Evolutionary conservation across 78 protist genomes (phyloP).

Genomic region (Dictyostelium intermedium): DNA sequence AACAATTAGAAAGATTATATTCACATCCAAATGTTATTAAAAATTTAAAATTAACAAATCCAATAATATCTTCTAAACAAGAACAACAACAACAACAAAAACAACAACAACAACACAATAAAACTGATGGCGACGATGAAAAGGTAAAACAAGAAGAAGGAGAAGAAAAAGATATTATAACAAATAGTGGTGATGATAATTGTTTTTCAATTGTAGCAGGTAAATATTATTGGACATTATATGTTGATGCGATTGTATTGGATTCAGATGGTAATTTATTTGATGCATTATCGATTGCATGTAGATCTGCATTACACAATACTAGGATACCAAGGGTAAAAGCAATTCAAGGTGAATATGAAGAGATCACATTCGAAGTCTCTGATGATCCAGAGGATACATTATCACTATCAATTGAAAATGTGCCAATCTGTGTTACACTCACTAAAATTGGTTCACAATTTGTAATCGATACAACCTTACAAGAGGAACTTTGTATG

Average conservation of each 20-base stretch:
- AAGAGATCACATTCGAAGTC: slow-evolving; percentile 64
- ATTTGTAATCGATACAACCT: slow-evolving; percentile 77
- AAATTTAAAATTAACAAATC: slow-evolving; percentile 3
- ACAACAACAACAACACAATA: background rate
- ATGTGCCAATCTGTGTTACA: slow-evolving; percentile 74
- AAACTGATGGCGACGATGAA: too few relatives aligned
- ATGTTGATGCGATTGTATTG: slow-evolving; percentile 85
- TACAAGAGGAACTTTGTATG: slow-evolving; percentile 86
- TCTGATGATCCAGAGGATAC: slow-evolving; percentile 57
- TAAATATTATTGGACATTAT: slow-evolving; percentile 79
- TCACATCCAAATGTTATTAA: slow-evolving; percentile 8
- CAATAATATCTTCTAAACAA: background rate
- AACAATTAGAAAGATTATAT: slow-evolving; percentile 64
- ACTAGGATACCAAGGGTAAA: slow-evolving; percentile 73
- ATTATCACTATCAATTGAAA: background rate
- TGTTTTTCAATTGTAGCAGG: slow-evolving; percentile 63
- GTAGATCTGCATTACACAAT: slow-evolving; percentile 77
- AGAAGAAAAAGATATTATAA: background rate
- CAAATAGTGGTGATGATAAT: background rate
- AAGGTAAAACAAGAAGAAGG: background rate
- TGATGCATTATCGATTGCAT: slow-evolving; percentile 83
- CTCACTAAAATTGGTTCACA: slow-evolving; percentile 73
- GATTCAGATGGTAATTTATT: slow-evolving; percentile 82
- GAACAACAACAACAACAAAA: background rate
- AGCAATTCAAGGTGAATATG: slow-evolving; percentile 47